Conservation (phyloP, 139 green algal genomes). For the Chlamydomonas applanata region DNA sequence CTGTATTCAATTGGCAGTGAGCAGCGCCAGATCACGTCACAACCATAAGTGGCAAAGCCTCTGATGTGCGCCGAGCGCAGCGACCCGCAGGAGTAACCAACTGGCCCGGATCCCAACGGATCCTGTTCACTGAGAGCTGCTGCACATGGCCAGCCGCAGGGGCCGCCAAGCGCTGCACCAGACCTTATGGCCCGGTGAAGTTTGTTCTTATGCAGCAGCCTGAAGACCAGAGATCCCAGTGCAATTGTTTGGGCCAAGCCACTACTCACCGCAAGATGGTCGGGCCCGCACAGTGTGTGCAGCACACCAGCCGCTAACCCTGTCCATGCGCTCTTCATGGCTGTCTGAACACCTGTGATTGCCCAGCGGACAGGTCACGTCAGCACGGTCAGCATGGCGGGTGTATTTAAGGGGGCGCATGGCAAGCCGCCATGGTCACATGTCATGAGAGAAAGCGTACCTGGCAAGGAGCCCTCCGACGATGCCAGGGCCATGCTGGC, state of each 20-base stretch:
- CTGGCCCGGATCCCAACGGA: too few relatives aligned
- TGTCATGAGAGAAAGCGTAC: too few relatives aligned
- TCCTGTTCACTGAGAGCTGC: too few relatives aligned
- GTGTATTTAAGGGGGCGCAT: not conserved
- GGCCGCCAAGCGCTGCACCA: too few relatives aligned
- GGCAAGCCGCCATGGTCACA: not conserved
- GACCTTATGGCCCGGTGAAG: too few relatives aligned
- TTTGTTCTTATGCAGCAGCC: too few relatives aligned
- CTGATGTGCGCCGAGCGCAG: too few relatives aligned
- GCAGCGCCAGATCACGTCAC: too few relatives aligned
- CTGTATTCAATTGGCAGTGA: conserved; percentile 47
- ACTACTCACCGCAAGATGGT: conserved; percentile 85
- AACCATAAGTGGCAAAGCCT: not conserved
- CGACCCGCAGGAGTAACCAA: too few relatives aligned
- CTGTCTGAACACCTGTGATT: conserved; percentile 16
- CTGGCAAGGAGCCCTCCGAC: too few relatives aligned
- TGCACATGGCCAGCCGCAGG: too few relatives aligned
- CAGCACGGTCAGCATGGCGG: not conserved
- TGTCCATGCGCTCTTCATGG: conserved; percentile 66
- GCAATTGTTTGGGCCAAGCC: not conserved
- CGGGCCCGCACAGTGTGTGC: conserved; percentile 93
- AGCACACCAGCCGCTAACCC: conserved; percentile 91
- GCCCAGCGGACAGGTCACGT: not conserved
- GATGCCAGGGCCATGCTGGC: conserved; percentile 9
- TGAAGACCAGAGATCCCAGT: not conserved